These are phyloP conservation scores for Aristolochia fimbriata DNA, from an alignment of 164 flowering plant genomes.

Conservation along the genomic window DNA sequence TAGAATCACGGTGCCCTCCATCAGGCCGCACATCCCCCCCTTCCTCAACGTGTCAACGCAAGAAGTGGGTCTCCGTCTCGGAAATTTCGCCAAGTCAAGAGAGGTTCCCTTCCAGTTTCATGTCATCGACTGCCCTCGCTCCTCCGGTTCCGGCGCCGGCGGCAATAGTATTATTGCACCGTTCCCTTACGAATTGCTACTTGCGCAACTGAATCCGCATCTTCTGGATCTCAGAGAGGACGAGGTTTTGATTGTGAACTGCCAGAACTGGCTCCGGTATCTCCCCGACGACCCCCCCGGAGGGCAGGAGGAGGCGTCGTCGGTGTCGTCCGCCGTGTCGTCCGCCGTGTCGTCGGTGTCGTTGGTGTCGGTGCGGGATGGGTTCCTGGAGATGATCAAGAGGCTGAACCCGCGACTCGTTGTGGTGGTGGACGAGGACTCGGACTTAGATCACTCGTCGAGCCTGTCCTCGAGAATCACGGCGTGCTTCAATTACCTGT, in stretches of 20 bases:
- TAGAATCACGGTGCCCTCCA: conserved; percentile 50
- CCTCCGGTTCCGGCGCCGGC: conserved; percentile 2
- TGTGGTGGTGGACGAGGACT: conserved; percentile 60
- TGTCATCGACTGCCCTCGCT: conserved; percentile 21
- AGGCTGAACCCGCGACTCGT: conserved; percentile 40
- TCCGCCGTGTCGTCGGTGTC: no score
- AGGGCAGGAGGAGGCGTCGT: no score
- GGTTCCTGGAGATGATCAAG: conserved; percentile 36
- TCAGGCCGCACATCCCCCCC: conserved; percentile 65
- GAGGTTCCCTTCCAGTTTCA: conserved; percentile 57
- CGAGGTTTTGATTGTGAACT: conserved; percentile 57
- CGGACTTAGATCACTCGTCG: conserved; percentile 35
- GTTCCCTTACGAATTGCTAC: conserved; percentile 32
- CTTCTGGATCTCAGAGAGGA: conserved; percentile 36
- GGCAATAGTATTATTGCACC: no score
- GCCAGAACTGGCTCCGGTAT: conserved; percentile 67
- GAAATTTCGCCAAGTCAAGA: conserved; percentile 56
- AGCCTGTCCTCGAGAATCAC: conserved; percentile 55
- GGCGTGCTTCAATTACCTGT: conserved; percentile 54
- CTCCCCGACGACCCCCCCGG: conserved; percentile 40
- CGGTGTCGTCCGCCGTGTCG: no score
- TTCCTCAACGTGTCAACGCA: conserved; percentile 42
- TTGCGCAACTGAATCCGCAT: conserved; percentile 31
- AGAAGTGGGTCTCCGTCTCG: conserved; percentile 55
- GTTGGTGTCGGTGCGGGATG: no score